phyloP scores from a whole-genome alignment of 495 filamentous ascomycete genomes.

The Hyaloscypha bicolor region DNA sequence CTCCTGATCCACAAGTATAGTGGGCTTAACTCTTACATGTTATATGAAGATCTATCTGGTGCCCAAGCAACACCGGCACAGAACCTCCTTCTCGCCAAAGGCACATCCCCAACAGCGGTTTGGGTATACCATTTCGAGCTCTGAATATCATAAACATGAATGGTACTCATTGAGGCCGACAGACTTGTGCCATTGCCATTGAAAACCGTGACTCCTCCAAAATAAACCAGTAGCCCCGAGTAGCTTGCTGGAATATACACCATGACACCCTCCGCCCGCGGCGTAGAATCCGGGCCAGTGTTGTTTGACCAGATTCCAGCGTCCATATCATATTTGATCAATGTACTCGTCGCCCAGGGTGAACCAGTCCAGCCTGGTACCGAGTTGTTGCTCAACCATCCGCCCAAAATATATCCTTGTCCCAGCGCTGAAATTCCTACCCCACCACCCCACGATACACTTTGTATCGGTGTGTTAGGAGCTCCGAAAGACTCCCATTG shows the following conservation, averaged over 20 bases:
- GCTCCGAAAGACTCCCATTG: constrained; percentile 43
- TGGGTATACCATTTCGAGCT: constrained; percentile 57
- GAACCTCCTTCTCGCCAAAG: constrained; percentile 49
- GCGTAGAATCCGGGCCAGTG: constrained; percentile 46
- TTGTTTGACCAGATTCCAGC: constrained; percentile 42
- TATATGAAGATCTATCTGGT: constrained; percentile 54
- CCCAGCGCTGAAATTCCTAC: constrained; percentile 35
- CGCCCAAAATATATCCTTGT: constrained; percentile 49
- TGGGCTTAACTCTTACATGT: constrained; percentile 46
- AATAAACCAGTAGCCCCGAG: constrained; percentile 52
- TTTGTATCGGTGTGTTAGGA: constrained; percentile 22
- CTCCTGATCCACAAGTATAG: neutral
- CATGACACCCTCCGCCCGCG: constrained; percentile 48
- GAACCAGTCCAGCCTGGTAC: constrained; percentile 46
- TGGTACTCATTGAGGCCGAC: constrained; percentile 41
- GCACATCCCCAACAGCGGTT: constrained; percentile 48
- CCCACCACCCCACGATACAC: constrained; percentile 26
- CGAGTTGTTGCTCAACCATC: constrained; percentile 49
- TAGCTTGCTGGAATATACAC: constrained; percentile 55
- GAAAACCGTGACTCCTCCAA: constrained; percentile 48
- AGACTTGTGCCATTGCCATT: constrained; percentile 34
- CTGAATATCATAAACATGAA: constrained; percentile 54
- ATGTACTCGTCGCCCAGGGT: constrained; percentile 39
- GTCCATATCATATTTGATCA: constrained; percentile 51
- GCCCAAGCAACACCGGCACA: constrained; percentile 57